These are phyloP conservation scores for Kodamaea kaohsiungensis DNA, from an alignment of 805 yeast genomes.

Conservation along the genomic window DNA sequence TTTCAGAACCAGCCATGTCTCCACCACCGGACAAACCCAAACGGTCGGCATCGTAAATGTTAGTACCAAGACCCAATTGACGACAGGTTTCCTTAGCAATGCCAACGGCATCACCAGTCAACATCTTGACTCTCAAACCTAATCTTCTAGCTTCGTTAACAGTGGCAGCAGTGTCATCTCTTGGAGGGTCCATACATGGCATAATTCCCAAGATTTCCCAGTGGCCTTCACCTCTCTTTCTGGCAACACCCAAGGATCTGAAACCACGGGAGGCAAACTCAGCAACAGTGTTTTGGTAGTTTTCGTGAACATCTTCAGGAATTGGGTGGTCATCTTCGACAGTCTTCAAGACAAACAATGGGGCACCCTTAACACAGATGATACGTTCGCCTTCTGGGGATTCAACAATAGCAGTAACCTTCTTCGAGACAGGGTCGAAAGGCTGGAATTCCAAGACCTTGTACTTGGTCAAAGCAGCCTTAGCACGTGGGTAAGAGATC, in stretches of 20 bases:
- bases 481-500: conserved; percentile 86
- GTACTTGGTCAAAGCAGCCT: conserved; percentile 89
- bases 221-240: conserved; percentile 98
- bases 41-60: conserved; percentile 95
- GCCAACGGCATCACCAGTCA: conserved; percentile 99
- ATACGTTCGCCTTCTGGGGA: conserved; percentile 95
- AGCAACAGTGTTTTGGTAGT: conserved; percentile 95
- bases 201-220: conserved; percentile 97
- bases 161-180: conserved; percentile 96
- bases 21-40: conserved; percentile 93
- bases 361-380: conserved; percentile 97
- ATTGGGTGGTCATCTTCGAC: conserved; percentile 97
- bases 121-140: conserved; percentile 96
- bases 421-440: conserved; percentile 96
- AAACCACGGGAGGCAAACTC: conserved; percentile 98
- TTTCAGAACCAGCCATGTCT: conserved; percentile 96
- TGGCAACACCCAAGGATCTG: conserved; percentile 98
- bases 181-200: conserved; percentile 99
- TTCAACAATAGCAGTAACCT: conserved; percentile 92
- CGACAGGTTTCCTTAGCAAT: conserved; percentile 98
- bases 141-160: conserved; percentile 86
- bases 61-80: conserved; percentile 95
- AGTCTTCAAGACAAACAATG: conserved; percentile 93
- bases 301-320: conserved; percentile 90
- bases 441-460: conserved; percentile 95